Base-by-base conservation (phyloP, 306 rosid species). In the Arachis hypogaea region DNA sequence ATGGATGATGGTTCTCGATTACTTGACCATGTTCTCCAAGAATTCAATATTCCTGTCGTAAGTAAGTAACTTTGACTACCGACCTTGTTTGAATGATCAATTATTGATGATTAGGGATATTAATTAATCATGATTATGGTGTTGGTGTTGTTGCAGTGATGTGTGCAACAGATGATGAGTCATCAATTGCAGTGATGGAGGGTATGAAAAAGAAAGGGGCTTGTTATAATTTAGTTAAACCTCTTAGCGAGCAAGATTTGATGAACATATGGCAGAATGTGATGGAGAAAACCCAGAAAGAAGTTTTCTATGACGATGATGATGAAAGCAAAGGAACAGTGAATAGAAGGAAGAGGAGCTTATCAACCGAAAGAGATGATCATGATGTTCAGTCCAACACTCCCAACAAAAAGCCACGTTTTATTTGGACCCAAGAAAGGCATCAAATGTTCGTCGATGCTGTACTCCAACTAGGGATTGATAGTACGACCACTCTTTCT, bases 221-320 rank as follows among this genome's bases (percentile, higher is more conserved):
- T 38, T 85, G 93, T 50, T 89, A 88, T 74, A 88, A 82, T 82
- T 74, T 85, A 71, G 78, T 76, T 11, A 90, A 90, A 68, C 97
- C 97, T 7, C 62, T 88, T 10, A 78, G 66, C 46, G 86, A 82
- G 77, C 81, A 80, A 45, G 84, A 83, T 30, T 28, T 90, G 12
- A 76, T 41, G 65, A 80, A 76, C 8, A 82, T 91, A 59, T 91
- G 97, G 97, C 97, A 91, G 85, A 92, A 87, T 76, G 86, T 81
- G 43, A 75, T 22, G 54, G 75, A 86, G 80, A 81, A 82, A 33
- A 33, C 38, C 38, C 38, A 2, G 38, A 33, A 33, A 86, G 80
- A 81, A 82, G 66, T 82, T 63, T 89, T 85, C 56, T 84, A 87
- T 78, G 80, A 61, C 49, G 82, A 69, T 79, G 82, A 69, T 79